Conservation (phyloP, 1,284 basidiomycete genomes). For the Trichosporon faecale region DNA sequence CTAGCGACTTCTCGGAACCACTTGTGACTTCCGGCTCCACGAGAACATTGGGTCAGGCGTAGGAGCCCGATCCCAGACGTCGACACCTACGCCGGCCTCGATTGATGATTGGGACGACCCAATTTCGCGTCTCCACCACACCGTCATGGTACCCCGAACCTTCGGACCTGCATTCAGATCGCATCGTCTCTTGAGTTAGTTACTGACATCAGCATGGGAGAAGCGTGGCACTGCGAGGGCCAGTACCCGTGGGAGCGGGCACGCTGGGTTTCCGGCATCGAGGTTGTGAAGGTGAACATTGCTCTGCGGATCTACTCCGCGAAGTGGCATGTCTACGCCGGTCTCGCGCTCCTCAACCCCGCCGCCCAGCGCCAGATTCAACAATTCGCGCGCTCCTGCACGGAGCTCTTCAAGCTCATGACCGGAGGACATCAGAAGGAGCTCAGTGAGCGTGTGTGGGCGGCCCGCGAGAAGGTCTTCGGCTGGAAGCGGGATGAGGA, state of each 20-base stretch:
- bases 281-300: slow-evolving; percentile 98
- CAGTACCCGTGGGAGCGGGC: slow-evolving; percentile 92
- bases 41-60: no score
- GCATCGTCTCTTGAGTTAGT: background rate
- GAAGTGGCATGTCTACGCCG: slow-evolving; percentile 99
- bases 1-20: no score
- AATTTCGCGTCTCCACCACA: no score
- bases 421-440: slow-evolving; percentile 68
- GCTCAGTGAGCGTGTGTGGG: slow-evolving; percentile 70
- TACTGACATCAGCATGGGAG: slow-evolving; percentile 74
- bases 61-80: no score
- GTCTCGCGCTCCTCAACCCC: slow-evolving; percentile 93
- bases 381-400: slow-evolving; percentile 79
- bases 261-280: slow-evolving; percentile 94
- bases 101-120: no score
- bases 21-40: no score
- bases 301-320: slow-evolving; percentile 93
- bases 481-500: slow-evolving; percentile 53
- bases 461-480: slow-evolving; percentile 76
- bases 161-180: background rate
- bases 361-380: slow-evolving; percentile 85
- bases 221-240: slow-evolving; percentile 77
- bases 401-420: slow-evolving; percentile 95
- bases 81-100: no score
- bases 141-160: no score